Evolutionary conservation across 129 eudicot species (phyloP).

Genomic region (Chrysanthemum lavandulifolium): DNA sequence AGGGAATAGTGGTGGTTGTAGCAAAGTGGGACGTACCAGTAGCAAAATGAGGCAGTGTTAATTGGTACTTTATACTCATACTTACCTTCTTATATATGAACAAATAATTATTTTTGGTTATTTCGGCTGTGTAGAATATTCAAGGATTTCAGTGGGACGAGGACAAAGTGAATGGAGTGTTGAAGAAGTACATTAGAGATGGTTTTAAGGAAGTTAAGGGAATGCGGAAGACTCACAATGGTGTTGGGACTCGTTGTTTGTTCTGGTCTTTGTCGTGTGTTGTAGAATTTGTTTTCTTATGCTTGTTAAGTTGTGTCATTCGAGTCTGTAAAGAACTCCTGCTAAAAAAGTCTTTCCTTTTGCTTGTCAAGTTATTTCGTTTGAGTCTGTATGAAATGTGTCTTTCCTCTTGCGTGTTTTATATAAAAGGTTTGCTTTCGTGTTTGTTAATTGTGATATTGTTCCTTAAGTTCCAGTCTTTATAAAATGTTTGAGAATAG

Average conservation of each 20-base stretch:
- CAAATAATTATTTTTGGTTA: neutral
- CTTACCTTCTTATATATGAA: neutral
- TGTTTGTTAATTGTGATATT: no score
- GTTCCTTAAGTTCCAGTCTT: no score
- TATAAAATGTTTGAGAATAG: no score
- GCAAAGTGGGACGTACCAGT: no score
- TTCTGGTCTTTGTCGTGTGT: neutral
- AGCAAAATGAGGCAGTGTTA: neutral
- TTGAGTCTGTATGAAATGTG: no score
- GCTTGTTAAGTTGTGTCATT: neutral
- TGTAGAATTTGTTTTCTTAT: neutral
- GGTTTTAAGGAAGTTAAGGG: constrained; percentile 77
- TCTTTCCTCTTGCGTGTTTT: no score
- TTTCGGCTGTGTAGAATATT: constrained; percentile 57
- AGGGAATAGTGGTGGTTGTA: no score
- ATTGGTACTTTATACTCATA: neutral
- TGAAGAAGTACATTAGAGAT: constrained; percentile 69
- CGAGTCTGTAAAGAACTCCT: neutral
- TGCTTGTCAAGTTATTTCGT: no score
- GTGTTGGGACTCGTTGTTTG: constrained; percentile 50
- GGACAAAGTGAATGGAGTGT: constrained; percentile 70
- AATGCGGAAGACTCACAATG: constrained; percentile 84
- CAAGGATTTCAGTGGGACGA: constrained; percentile 99
- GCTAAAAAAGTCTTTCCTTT: no score
- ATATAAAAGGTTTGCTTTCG: no score